Evolutionary conservation across 345 rosid genomes (phyloP), one percentile per base, ranked within the genome.

Genomic region (Rhodamnia argentea): DNA sequence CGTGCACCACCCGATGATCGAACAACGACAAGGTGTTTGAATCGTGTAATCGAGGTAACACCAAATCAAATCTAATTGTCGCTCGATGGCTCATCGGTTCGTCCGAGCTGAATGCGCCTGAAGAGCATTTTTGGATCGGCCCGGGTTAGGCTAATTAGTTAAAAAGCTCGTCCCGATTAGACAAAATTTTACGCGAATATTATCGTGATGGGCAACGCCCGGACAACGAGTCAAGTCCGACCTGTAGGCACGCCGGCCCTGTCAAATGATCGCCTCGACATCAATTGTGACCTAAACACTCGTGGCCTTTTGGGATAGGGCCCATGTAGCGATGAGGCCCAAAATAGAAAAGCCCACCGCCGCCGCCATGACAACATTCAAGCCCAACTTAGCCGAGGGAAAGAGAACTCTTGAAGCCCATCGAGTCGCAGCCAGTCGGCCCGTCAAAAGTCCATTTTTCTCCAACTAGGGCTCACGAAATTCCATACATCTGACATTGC

Each of bases 21-120:
- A 59, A n/a, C 9, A 1, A 0, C 20, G 9, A 3, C 29, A 37
- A 3, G 20, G 74, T 27, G 37, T 60, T 0, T 13, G 8, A n/a
- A 59, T 18, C 4, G 7, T 3, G 16, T 3, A 4, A 27, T 60
- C 7, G 20, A 60, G 37, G 0, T 6, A n/a, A 60, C 5, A 1
- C 29, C 74, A 27, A 27, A 60, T 13, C 76, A 15, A 16, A 14
- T 62, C 75, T 15, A 15, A 37, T 62, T 42, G 16, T 62, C 3
- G 12, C 76, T 29, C 0, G 23, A 62, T 0, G 42, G 40, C 75
- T 62, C 40, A 62, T 62, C 5, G 5, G 42, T 42, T 62, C 11
- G 1, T 15, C 42, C 23, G 42, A 62, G 6, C 76, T 42, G 3
- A 29, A 62, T 18, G 42, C 1, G 0, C 42, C 5, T 9, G 23